A percentile compares a stretch with the other conserved stretches of the same genome.
These are phyloP conservation scores for Metschnikowia continentalis DNA, from an alignment of 805 yeast genomes.

Conservation along the genomic window DNA sequence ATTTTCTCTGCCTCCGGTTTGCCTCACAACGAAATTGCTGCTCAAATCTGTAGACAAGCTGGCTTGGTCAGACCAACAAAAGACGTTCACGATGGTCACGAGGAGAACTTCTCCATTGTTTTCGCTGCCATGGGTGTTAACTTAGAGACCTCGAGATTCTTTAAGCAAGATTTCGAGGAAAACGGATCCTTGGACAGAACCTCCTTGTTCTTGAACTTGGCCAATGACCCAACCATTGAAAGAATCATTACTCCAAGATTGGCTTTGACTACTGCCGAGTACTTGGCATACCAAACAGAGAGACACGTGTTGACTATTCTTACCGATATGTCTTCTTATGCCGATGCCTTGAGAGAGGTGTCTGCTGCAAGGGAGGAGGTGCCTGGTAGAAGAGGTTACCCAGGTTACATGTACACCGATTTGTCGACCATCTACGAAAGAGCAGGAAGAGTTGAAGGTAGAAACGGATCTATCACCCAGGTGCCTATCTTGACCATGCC, in stretches of 20 bases:
- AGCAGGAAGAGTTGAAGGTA: conserved; percentile 99
- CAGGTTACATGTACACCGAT: conserved; percentile 99
- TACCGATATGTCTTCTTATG: conserved; percentile 99
- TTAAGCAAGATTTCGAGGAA: conserved; percentile 98
- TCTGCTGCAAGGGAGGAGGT: conserved; percentile 99
- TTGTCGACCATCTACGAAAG: conserved; percentile 98
- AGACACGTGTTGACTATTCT: conserved; percentile 96
- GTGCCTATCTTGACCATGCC: conserved; percentile 99
- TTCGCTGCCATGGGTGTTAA: conserved; percentile 99
- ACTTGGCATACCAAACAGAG: conserved; percentile 97
- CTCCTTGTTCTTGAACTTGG: conserved; percentile 91
- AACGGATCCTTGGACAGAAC: conserved; percentile 98
- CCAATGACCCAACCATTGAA: conserved; percentile 99
- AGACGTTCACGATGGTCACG: conserved; percentile 99
- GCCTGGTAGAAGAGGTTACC: conserved; percentile 99
- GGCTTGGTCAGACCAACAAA: conserved; percentile 98
- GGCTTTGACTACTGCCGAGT: conserved; percentile 98
- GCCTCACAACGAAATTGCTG: conserved; percentile 99
- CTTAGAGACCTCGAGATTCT: conserved; percentile 95
- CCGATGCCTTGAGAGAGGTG: conserved; percentile 99
- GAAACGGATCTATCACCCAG: conserved; percentile 99
- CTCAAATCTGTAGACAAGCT: conserved; percentile 99
- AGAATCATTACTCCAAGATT: conserved; percentile 98
- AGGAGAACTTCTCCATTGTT: conserved; percentile 97
- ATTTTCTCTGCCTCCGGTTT: conserved; percentile 98